Conservation (phyloP, 495 filamentous ascomycete species). For the Hypoxylon perforatum region DNA sequence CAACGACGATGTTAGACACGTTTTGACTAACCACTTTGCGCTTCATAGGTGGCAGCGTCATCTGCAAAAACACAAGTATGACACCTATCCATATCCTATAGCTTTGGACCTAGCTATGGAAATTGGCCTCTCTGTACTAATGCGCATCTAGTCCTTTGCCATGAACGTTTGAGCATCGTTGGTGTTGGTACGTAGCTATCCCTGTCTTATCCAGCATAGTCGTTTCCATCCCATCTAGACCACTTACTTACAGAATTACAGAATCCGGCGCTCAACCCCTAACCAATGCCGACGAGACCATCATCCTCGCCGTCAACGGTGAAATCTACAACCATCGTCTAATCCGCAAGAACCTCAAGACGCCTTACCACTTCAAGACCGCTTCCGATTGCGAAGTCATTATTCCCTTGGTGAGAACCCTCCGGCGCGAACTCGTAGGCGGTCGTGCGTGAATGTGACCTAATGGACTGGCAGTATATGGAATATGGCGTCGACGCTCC, state of each 20-base stretch:
- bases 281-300: constrained; percentile 86
- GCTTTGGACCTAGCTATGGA: background rate
- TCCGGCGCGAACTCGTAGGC: constrained; percentile 5
- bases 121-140: constrained; percentile 44
- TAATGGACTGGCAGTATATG: constrained; percentile 72
- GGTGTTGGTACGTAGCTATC: constrained; percentile 80
- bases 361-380: constrained; percentile 92
- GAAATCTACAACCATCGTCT: constrained; percentile 99
- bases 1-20: constrained; percentile 33
- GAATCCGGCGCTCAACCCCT: constrained; percentile 96
- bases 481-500: constrained; percentile 93
- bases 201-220: constrained; percentile 17
- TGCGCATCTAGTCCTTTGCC: constrained; percentile 79
- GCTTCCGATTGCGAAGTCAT: constrained; percentile 98
- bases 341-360: constrained; percentile 83
- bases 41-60: constrained; percentile 82
- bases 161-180: constrained; percentile 97
- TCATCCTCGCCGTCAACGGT: constrained; percentile 96
- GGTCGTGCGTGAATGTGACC: background rate
- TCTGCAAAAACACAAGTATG: constrained; percentile 87
- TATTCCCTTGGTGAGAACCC: constrained; percentile 83
- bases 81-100: background rate
- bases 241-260: constrained; percentile 54
- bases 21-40: constrained; percentile 20
- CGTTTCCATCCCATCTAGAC: too few species aligned